Evolutionary conservation across 768 basidiomycete genomes (phyloP).

Genomic region (Naganishia friedmannii): DNA sequence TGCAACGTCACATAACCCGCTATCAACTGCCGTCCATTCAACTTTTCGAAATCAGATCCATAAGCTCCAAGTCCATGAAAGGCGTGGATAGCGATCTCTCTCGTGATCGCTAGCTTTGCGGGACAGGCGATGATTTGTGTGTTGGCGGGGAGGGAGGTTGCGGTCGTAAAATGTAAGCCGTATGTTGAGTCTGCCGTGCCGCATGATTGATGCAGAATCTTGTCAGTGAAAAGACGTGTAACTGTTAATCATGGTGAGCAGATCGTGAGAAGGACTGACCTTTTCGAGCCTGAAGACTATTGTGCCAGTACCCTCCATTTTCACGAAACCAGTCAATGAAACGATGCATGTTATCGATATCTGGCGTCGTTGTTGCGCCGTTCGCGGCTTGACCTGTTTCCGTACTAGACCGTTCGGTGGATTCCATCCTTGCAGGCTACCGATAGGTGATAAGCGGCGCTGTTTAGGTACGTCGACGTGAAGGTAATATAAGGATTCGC

Average conservation of each 20-base stretch:
- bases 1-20: slow-evolving; percentile 21
- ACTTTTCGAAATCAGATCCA: background rate
- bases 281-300: slow-evolving; percentile 8
- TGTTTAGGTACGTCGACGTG: too few species aligned
- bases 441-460: too few species aligned
- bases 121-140: slow-evolving; percentile 17
- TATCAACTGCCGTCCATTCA: slow-evolving; percentile 28
- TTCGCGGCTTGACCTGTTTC: background rate
- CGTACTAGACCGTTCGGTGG: background rate
- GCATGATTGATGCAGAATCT: background rate
- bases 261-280: background rate
- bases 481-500: too few species aligned
- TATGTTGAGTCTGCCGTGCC: slow-evolving; percentile 2
- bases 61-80: background rate
- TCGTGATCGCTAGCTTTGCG: slow-evolving; percentile 3
- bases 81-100: background rate
- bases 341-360: slow-evolving; percentile 9
- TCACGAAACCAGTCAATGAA: slow-evolving; percentile 22
- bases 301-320: slow-evolving; percentile 16
- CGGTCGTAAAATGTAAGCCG: slow-evolving; percentile 4
- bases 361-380: background rate
- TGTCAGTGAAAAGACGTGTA: background rate
- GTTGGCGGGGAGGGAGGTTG: background rate
- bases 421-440: background rate
- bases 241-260: background rate